Evolutionary conservation across 2,329 filamentous ascomycete genomes (phyloP).

Genomic region (Penicillium concentricum): DNA sequence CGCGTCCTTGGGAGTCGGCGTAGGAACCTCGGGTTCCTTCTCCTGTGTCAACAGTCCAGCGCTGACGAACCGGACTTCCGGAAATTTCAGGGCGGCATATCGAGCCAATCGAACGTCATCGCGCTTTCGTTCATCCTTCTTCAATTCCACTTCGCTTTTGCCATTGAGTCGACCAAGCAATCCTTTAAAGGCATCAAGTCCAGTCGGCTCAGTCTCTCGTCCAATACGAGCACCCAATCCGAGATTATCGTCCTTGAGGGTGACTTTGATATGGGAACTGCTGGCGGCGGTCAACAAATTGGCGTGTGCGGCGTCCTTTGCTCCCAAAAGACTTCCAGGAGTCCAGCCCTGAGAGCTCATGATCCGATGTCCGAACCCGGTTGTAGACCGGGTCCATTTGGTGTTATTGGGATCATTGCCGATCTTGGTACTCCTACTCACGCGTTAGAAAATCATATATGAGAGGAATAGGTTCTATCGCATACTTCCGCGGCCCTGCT

Average conservation of each 20-base stretch:
- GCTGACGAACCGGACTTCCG: constrained; percentile 78
- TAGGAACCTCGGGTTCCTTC: constrained; percentile 30
- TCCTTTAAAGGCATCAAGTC: constrained; percentile 81
- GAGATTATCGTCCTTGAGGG: constrained; percentile 85
- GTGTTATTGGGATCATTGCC: constrained; percentile 94
- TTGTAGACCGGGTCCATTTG: constrained; percentile 79
- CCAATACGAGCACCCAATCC: constrained; percentile 81
- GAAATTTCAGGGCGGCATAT: constrained; percentile 74
- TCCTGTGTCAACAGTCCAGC: constrained; percentile 72
- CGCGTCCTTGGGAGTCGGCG: constrained; percentile 51
- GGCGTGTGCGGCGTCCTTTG: constrained; percentile 70
- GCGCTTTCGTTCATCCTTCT: constrained; percentile 66
- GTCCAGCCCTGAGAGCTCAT: constrained; percentile 87
- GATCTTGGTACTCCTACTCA: constrained; percentile 64
- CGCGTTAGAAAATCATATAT: neutral
- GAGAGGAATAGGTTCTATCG: neutral
- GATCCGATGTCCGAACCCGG: constrained; percentile 84
- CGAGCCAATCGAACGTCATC: constrained; percentile 69
- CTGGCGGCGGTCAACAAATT: constrained; percentile 76
- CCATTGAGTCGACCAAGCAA: constrained; percentile 87
- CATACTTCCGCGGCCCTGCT: constrained; percentile 65
- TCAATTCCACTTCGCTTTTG: constrained; percentile 70
- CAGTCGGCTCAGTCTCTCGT: constrained; percentile 71
- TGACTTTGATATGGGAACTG: constrained; percentile 78
- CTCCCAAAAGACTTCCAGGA: constrained; percentile 79